Conservation (phyloP, 257 asterid species). For the Solanum medicagineum region DNA sequence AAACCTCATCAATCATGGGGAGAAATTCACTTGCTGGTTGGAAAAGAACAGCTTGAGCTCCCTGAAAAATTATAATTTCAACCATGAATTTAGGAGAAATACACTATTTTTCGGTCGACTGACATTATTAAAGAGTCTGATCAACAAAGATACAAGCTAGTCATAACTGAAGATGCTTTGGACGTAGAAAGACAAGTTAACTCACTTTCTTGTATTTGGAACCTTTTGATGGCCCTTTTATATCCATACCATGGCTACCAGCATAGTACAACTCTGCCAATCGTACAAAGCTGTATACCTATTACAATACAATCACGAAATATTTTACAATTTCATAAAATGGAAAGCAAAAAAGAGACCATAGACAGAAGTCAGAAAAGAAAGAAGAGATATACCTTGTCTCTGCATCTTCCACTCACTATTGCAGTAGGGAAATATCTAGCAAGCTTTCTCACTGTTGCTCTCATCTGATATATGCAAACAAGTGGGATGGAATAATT, state of each 20-base stretch:
- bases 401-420: constrained; percentile 80
- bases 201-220: constrained; percentile 58
- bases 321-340: neutral
- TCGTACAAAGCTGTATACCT: constrained; percentile 81
- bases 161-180: neutral
- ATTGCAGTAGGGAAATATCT: constrained; percentile 73
- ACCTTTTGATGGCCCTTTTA: constrained; percentile 90
- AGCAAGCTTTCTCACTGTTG: constrained; percentile 65
- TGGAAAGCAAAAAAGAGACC: neutral
- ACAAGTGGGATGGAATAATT: neutral
- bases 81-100: neutral
- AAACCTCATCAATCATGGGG: constrained; percentile 82
- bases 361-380: neutral
- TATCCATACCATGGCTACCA: constrained; percentile 99
- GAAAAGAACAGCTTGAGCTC: constrained; percentile 44
- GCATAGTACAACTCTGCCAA: constrained; percentile 94
- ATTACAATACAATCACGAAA: neutral
- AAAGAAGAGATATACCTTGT: constrained; percentile 37
- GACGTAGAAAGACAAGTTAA: neutral
- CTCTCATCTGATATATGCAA: constrained; percentile 52
- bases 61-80: constrained; percentile 15
- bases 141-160: neutral
- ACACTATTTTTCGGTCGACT: neutral
- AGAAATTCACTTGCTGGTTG: constrained; percentile 86
- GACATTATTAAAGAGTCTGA: neutral